These are phyloP conservation scores for Citrullus mucosospermus DNA, from an alignment of 306 rosid species.

Conservation along the genomic window DNA sequence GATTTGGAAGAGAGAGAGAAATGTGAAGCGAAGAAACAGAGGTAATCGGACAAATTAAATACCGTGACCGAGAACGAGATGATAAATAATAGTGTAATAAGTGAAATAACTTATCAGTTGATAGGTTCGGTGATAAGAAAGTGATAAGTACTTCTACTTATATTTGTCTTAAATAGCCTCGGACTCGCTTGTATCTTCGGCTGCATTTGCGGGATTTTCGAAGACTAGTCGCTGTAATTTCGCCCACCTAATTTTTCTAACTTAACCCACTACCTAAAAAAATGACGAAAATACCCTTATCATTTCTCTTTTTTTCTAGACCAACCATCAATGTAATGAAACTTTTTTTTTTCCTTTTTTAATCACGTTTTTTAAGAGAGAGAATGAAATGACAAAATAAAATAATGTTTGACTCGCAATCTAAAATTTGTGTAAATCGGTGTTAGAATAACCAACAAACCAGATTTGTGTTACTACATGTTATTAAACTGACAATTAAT, in stretches of 20 bases:
- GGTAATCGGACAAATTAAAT: conserved; percentile 66
- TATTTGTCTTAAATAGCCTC: conserved; percentile 20
- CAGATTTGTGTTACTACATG: no score
- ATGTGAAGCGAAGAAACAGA: conserved; percentile 54
- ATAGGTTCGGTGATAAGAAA: not conserved
- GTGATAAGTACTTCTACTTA: not conserved
- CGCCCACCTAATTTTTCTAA: not conserved
- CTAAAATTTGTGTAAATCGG: no score
- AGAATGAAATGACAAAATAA: not conserved
- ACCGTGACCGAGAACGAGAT: conserved; percentile 67
- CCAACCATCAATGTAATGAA: no score
- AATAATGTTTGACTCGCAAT: not conserved
- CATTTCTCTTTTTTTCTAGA: not conserved
- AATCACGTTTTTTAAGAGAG: not conserved
- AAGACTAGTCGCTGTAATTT: not conserved
- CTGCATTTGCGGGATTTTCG: conserved; percentile 30
- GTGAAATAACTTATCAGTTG: conserved; percentile 22
- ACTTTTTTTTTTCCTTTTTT: no score
- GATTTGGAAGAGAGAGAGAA: conserved; percentile 51
- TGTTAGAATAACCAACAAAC: no score
- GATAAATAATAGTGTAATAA: conserved; percentile 23
- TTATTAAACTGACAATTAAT: no score
- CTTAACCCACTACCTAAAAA: not conserved
- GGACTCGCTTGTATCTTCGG: conserved; percentile 33
- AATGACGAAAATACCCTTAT: not conserved